These are phyloP conservation scores for Rhazya stricta DNA, from an alignment of 257 asterid genomes.

Conservation along the genomic window DNA sequence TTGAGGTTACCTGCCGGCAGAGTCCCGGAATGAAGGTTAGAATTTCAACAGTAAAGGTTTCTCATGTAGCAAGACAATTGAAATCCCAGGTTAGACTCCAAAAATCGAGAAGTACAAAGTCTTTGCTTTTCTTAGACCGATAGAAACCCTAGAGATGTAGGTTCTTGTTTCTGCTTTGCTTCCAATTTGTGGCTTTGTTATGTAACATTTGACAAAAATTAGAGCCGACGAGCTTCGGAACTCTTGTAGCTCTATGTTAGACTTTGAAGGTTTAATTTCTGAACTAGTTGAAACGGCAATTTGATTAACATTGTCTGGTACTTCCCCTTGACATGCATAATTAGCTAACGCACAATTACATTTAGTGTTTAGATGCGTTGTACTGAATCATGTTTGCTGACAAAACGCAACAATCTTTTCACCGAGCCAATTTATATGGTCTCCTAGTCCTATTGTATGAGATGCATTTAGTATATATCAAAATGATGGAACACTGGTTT, in stretches of 20 bases:
- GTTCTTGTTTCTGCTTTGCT: constrained; percentile 12
- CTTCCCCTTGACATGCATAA: not conserved
- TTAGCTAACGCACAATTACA: not conserved
- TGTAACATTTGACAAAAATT: constrained; percentile 1
- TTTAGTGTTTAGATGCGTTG: not conserved
- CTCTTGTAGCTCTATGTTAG: constrained; percentile 17
- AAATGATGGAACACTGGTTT: not conserved
- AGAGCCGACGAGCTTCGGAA: constrained; percentile 17
- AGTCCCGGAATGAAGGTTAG: constrained; percentile 10
- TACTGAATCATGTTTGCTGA: not conserved
- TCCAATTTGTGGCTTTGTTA: constrained; percentile 8
- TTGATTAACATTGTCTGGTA: not conserved
- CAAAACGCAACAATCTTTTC: not conserved
- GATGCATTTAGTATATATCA: not conserved
- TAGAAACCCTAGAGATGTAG: constrained; percentile 59
- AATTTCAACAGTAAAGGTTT: constrained; percentile 17
- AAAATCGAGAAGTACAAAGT: not conserved
- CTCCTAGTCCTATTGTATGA: not conserved
- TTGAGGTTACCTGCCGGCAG: not conserved
- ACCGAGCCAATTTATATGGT: not conserved
- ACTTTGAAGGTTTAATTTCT: constrained; percentile 19
- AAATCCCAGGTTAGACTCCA: no score
- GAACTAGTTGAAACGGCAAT: constrained; percentile 8
- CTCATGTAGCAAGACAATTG: no score
- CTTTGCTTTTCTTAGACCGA: constrained; percentile 3